These are phyloP conservation scores for Candida labiduridarum DNA, from an alignment of 1,139 yeast genomes.

Conservation along the genomic window DNA sequence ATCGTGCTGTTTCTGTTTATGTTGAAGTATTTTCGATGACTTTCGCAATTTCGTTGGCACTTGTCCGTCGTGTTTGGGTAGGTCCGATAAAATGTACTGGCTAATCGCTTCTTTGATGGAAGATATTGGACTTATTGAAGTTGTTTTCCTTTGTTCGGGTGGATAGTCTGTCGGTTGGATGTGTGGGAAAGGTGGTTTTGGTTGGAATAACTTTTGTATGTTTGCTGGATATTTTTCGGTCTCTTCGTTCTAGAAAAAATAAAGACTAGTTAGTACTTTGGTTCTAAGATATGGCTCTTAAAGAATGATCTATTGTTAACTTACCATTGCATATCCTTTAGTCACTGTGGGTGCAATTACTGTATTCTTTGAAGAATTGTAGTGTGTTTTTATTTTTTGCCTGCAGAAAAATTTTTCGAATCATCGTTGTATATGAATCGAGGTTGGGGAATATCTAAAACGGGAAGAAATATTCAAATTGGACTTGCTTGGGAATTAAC, in stretches of 20 bases:
- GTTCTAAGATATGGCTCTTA: neutral
- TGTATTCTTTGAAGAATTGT: neutral
- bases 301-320: neutral
- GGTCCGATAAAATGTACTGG: constrained; percentile 28
- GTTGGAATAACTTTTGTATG: constrained; percentile 66
- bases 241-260: constrained; percentile 19
- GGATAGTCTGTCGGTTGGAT: constrained; percentile 57
- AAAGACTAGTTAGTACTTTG: constrained; percentile 14
- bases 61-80: constrained; percentile 14
- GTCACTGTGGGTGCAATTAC: neutral
- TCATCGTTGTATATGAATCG: neutral
- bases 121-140: constrained; percentile 54
- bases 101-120: constrained; percentile 34
- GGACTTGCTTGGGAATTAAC: neutral
- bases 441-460: constrained; percentile 1
- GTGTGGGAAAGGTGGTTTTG: constrained; percentile 67
- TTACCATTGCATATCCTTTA: constrained; percentile 3
- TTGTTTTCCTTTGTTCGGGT: constrained; percentile 52
- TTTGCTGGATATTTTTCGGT: constrained; percentile 61
- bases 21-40: constrained; percentile 7
- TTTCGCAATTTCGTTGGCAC: constrained; percentile 10
- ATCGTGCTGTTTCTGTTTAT: constrained; percentile 16
- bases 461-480: neutral
- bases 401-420: neutral
- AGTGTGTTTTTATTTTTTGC: neutral